These are phyloP conservation scores for Tillandsia leiboldiana DNA, from an alignment of 176 grass and related monocot species.

Conservation along the genomic window DNA sequence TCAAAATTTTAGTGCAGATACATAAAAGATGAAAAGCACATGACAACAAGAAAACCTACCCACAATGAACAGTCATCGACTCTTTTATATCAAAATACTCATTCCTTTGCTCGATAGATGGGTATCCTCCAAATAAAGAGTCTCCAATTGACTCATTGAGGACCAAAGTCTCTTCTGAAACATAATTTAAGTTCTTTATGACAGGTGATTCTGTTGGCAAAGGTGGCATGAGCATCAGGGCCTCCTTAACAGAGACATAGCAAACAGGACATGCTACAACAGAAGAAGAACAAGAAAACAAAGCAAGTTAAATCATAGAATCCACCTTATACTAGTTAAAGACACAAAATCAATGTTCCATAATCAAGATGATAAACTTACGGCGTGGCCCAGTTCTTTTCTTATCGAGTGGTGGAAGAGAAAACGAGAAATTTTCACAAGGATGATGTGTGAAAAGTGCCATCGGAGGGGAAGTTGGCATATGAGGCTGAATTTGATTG, in stretches of 20 bases:
- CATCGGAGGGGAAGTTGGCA: constrained; percentile 8
- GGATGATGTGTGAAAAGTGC: constrained; percentile 42
- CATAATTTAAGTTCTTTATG: constrained; percentile 60
- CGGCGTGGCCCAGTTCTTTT: constrained; percentile 90
- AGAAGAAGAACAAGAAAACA: constrained; percentile 23
- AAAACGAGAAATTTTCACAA: constrained; percentile 81
- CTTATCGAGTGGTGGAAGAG: constrained; percentile 59
- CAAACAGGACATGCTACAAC: constrained; percentile 90
- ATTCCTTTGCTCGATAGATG: constrained; percentile 62
- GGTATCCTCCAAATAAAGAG: constrained; percentile 89
- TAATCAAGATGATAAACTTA: constrained; percentile 35
- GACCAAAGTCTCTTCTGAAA: constrained; percentile 55
- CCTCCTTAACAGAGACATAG: constrained; percentile 76
- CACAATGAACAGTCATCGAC: constrained; percentile 75
- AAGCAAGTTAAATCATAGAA: background rate
- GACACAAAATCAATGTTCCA: background rate
- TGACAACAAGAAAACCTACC: constrained; percentile 42
- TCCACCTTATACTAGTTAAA: background rate
- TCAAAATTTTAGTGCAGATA: background rate
- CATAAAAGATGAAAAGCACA: background rate
- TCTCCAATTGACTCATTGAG: constrained; percentile 40
- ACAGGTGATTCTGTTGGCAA: constrained; percentile 50
- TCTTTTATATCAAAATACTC: constrained; percentile 81
- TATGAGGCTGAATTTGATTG: constrained; percentile 19
- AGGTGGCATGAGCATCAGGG: constrained; percentile 48